Base-by-base conservation (phyloP, 2,329 filamentous ascomycete species). In the Cladosporium oxysporum region DNA sequence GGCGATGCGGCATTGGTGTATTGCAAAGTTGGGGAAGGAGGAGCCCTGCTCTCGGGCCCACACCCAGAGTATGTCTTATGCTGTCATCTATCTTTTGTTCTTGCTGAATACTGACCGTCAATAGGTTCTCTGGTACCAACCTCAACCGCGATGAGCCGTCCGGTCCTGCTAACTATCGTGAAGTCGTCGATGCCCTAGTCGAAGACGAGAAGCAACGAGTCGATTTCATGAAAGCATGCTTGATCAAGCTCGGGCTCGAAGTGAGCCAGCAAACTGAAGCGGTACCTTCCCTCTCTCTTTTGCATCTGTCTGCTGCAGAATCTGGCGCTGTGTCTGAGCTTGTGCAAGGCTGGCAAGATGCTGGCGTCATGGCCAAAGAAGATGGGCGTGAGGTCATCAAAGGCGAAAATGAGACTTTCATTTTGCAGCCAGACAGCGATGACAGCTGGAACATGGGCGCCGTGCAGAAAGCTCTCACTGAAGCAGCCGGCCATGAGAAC, bases 1-100 rank as follows among this genome's bases (percentile, higher is more conserved):
- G 92, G 92, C 0, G 85, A 87, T 35, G 93, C 93, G 1, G 94
- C 95, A 0, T 84, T 96, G 3, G 87, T 99, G 0, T 92, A 92
- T 74, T 91, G 93, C 73, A 91, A 89, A 68, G 85, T 97, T 53
- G 93, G 93, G 0, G 86, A 92, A 53, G 95, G 95, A 1, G 87
- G 86, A 47, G 92, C 87, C 1, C 79, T 98, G 6, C 79, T 99
- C 21, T 96, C 91, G 0, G 93, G 93, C 0, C 91, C 93, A 47
- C 95, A 99, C 83, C 94, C 94, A 61, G 95, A 99, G 91, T 96
- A 82, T 76, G 86, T 80, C 1, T 18, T 18, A 1, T 55, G 3
- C 14, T n/a, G 5, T 6, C 18, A 31, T 11, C 23, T 29, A 14
- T 61, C 16, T 14, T 11, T 57, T 58, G 16, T 2, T 33, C 0